Base-by-base conservation (phyloP, 2,329 filamentous ascomycete genomes). In the Amphichorda felina region DNA sequence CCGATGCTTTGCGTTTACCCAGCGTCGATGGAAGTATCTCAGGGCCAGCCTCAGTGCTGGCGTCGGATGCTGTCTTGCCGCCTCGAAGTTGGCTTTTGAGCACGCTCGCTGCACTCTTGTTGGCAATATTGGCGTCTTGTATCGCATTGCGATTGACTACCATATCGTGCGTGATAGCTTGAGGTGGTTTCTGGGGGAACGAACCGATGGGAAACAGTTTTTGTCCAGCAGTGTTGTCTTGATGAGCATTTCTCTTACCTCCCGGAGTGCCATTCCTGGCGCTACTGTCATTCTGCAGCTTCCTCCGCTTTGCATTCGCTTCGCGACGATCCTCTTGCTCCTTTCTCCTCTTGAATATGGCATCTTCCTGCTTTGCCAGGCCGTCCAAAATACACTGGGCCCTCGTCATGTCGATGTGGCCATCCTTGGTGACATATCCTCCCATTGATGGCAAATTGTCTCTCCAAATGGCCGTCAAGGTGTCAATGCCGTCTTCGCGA, bases 401-500 rank as follows among this genome's bases (percentile, higher is more conserved):
- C 48, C 83, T 75, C 39, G 79, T 75, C 38, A 98, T 72, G 53
- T 96, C 82, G 41, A 96, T 87, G 47, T 83, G 79, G 2, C 91
- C 91, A 59, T 98, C 89, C 53, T 94, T 89, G 30, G 91, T 98
- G 35, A 98, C 72, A 56, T 95, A 98, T 10, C 91, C 91, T 31
- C 87, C 88, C 87, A 98, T 95, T 27, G 72, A 57, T 4, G 87
- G 82, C 15, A 96, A 66, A 43, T 93, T 94, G 46, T 95, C 87
- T 52, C 85, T 81, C 91, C 93, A 98, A 38, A 98, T 91, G n/a
- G 85, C 81, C 45, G 88, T 94, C 38, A 98, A 68, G 1, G 88
- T 93, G 53, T 98, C 89, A 51, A 98, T 98, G 33, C 89, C 89
- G 54, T 95, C 88, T 52, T 98, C 91, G 41, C 91, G 78, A 55